phyloP scores from a whole-genome alignment of 805 yeast genomes.

The Isabelozyma gotoi region DNA sequence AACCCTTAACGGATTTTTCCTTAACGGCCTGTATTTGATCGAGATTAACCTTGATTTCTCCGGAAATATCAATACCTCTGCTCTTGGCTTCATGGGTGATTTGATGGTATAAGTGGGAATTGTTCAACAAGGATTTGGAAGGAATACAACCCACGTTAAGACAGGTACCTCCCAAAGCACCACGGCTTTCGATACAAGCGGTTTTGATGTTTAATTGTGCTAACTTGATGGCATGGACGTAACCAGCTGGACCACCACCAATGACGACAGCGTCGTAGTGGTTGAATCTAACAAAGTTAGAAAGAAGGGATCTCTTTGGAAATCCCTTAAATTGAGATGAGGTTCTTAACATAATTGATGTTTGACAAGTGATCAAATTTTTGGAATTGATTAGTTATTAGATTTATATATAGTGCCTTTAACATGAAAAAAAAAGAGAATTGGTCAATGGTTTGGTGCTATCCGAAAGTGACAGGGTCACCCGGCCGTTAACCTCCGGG shows the following conservation, averaged over 20 bases:
- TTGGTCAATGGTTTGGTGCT: slow-evolving; percentile 1
- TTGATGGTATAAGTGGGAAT: slow-evolving; percentile 89
- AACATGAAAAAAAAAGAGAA: not conserved
- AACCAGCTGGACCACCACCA: slow-evolving; percentile 99
- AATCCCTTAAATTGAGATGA: slow-evolving; percentile 3
- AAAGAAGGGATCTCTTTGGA: slow-evolving; percentile 9
- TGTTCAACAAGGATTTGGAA: slow-evolving; percentile 91
- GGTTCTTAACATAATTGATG: slow-evolving; percentile 19
- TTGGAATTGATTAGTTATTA: not conserved
- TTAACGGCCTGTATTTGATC: slow-evolving; percentile 85
- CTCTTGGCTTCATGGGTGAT: slow-evolving; percentile 78
- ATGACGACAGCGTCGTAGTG: slow-evolving; percentile 90
- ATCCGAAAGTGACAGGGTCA: slow-evolving; percentile 1
- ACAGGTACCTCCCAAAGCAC: slow-evolving; percentile 96
- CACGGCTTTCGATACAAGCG: slow-evolving; percentile 97
- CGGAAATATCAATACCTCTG: slow-evolving; percentile 87
- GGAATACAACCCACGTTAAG: slow-evolving; percentile 99
- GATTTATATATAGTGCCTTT: not conserved
- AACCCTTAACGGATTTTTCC: slow-evolving; percentile 82
- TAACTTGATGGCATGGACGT: slow-evolving; percentile 97
- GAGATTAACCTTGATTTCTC: slow-evolving; percentile 72
- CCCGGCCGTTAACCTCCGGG: slow-evolving; percentile 1
- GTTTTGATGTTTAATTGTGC: slow-evolving; percentile 94
- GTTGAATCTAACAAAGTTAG: slow-evolving; percentile 40
- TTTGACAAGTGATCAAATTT: not conserved